Evolutionary conservation across 345 rosid species (phyloP), one percentile per base, ranked within the genome.

Genomic region (Lenwebbia sp.): DNA sequence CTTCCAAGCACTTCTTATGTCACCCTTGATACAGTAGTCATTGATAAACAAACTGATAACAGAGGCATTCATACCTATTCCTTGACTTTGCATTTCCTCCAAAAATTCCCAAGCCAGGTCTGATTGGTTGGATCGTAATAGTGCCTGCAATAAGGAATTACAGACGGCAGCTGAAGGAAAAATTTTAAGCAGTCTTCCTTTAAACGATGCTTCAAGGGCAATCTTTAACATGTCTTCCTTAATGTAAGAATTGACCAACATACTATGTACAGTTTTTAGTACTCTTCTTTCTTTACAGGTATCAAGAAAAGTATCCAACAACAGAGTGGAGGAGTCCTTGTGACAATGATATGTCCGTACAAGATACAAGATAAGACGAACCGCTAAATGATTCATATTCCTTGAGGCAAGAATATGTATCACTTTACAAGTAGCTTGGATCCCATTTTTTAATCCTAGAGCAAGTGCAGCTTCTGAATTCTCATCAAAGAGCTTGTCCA

Each of bases 141-240:
- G 53, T 13, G 85, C 90, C 83, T 86, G 83, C 30, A 91, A 89
- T 47, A 93, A 86, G 0, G 89, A 91, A 86, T 90, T 86, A 82
- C 90, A 91, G 65, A 93, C 91, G 49, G 88, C 91, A 50, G 82
- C 57, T 10, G 93, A 90, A 23, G 94, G 93, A 88, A 90, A 89
- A 13, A 92, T 47, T 23, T 89, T 83, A 62, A 88, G 54, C 87
- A 87, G 83, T 83, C 88, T 89, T 85, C 91, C 82, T 86, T 57
- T 62, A 89, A 86, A 86, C 8, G 86, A 30, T 82, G 87, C 87
- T 70, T 88, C 86, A 65, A 86, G 44, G 13, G 95, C 93, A 70
- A 87, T 83, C 58, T 11, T 86, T 7, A 88, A 55, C 85, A 89
- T 87, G 25, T 83, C 89, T 88, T 91, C 93, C 78, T 53, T 86